A percentile compares a stretch with the other conserved stretches of the same genome.
phyloP scores from a whole-genome alignment of 1,284 basidiomycete species.

The Coniophora puteana region DNA sequence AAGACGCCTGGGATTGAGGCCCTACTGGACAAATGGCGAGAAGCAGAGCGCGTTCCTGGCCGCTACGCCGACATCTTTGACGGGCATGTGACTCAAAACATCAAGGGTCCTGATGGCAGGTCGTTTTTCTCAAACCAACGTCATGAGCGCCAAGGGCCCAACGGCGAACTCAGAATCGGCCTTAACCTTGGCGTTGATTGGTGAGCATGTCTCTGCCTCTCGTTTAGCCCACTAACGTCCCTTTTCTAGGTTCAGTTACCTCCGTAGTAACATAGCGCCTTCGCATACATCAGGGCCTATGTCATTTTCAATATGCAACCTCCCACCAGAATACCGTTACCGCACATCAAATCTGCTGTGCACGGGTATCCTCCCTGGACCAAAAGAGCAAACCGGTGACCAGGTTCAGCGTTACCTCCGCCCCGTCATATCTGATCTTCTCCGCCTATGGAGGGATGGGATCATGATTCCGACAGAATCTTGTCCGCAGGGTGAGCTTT shows the following conservation, averaged over 20 bases:
- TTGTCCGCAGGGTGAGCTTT: conserved; percentile 13
- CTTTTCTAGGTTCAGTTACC: conserved; percentile 27
- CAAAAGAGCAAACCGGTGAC: conserved; percentile 28
- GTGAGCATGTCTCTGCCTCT: not conserved
- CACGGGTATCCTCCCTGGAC: conserved; percentile 29
- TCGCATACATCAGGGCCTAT: conserved; percentile 31
- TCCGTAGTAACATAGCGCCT: conserved; percentile 25
- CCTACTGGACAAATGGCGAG: not conserved
- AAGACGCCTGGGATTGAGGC: not conserved
- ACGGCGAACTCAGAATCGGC: conserved; percentile 4
- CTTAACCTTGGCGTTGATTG: conserved; percentile 1
- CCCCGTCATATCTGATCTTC: conserved; percentile 27
- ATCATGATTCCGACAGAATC: conserved; percentile 16
- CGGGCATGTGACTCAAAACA: not conserved
- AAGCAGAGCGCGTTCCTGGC: not conserved
- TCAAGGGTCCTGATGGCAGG: not conserved
- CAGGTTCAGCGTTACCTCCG: conserved; percentile 25
- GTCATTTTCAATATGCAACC: conserved; percentile 28
- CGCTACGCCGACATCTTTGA: not conserved
- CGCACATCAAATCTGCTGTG: conserved; percentile 28
- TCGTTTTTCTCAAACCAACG: conserved; percentile 4
- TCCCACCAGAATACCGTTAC: conserved; percentile 26
- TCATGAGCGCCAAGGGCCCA: not conserved
- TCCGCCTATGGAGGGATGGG: conserved; percentile 24
- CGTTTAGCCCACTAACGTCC: not conserved